Conservation (phyloP, 2,329 filamentous ascomycete genomes). For the Apiospora aurea region DNA sequence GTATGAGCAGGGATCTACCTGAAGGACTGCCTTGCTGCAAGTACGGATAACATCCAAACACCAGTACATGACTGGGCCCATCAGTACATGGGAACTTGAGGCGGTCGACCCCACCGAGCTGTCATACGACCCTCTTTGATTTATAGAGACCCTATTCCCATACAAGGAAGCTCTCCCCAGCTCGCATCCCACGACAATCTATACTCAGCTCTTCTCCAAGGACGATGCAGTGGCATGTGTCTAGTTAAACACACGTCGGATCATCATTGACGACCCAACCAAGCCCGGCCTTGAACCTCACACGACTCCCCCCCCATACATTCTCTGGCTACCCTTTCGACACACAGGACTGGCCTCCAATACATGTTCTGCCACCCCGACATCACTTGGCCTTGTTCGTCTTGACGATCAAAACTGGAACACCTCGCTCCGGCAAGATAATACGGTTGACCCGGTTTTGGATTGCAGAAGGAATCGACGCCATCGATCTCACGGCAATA, state of each 20-base stretch:
- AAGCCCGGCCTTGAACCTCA: conserved; percentile 8
- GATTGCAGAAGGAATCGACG: conserved; percentile 4
- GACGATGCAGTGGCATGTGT: conserved; percentile 19
- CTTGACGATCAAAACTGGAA: background rate
- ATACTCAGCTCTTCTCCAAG: conserved; percentile 13
- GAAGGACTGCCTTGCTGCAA: conserved; percentile 48
- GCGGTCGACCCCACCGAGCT: conserved; percentile 50
- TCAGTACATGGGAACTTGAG: conserved; percentile 45
- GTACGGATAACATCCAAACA: conserved; percentile 48
- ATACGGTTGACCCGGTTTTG: conserved; percentile 6
- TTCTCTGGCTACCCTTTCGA: background rate
- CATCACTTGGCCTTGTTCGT: background rate
- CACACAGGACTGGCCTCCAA: conserved; percentile 5
- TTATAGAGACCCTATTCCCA: conserved; percentile 45
- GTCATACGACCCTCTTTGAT: conserved; percentile 47
- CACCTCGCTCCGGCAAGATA: background rate
- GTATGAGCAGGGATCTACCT: conserved; percentile 48
- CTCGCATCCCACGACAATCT: conserved; percentile 18
- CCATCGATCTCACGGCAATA: conserved; percentile 8
- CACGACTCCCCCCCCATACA: background rate
- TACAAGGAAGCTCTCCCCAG: conserved; percentile 31
- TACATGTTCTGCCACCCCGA: conserved; percentile 3
- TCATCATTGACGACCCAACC: background rate
- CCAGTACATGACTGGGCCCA: conserved; percentile 51
- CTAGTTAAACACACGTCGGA: background rate